Percentiles rank a stretch among this genome's conserved stretches.
These are phyloP conservation scores for Scheffersomyces parashehatae DNA, from an alignment of 1,139 yeast genomes.

Conservation along the genomic window DNA sequence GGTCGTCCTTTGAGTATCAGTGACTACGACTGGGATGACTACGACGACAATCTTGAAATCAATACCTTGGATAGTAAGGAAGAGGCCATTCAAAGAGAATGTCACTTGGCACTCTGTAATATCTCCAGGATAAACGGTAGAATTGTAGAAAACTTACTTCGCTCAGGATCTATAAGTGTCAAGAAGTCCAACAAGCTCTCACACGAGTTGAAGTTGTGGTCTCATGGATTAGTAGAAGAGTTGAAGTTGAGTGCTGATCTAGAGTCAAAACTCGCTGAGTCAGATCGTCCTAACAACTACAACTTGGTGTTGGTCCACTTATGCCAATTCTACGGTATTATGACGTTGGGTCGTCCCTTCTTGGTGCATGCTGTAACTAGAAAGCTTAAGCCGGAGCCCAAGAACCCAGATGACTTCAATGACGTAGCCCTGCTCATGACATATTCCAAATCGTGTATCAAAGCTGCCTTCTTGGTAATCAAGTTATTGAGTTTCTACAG, in stretches of 20 bases:
- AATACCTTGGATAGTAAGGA: conserved; percentile 8
- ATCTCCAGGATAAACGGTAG: conserved; percentile 27
- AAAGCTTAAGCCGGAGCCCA: conserved; percentile 1
- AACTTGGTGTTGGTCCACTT: conserved; percentile 37
- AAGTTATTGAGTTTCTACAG: conserved; percentile 26
- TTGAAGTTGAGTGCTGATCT: conserved; percentile 17
- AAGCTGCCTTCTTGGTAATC: conserved; percentile 34
- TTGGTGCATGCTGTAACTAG: conserved; percentile 29
- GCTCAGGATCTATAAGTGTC: conserved; percentile 34
- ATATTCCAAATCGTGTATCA: conserved; percentile 36
- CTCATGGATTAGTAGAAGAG: conserved; percentile 28
- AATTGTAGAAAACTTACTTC: conserved; percentile 35
- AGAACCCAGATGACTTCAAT: conserved; percentile 10
- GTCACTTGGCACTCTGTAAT: conserved; percentile 13
- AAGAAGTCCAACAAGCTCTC: conserved; percentile 38
- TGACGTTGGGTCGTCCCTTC: conserved; percentile 47
- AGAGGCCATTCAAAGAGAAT: conserved; percentile 7
- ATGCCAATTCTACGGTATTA: conserved; percentile 40
- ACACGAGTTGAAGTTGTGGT: conserved; percentile 40
- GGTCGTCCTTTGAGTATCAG: conserved; percentile 42
- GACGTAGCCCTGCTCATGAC: conserved; percentile 16
- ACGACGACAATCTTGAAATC: conserved; percentile 9
- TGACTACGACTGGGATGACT: conserved; percentile 43
- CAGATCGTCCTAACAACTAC: conserved; percentile 13
- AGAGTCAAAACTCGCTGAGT: conserved; percentile 8